A percentile compares a stretch with the other conserved stretches of the same genome.
Evolutionary conservation across 192 early-diverging fungal species (phyloP).

Genomic region (Podila horticola): DNA sequence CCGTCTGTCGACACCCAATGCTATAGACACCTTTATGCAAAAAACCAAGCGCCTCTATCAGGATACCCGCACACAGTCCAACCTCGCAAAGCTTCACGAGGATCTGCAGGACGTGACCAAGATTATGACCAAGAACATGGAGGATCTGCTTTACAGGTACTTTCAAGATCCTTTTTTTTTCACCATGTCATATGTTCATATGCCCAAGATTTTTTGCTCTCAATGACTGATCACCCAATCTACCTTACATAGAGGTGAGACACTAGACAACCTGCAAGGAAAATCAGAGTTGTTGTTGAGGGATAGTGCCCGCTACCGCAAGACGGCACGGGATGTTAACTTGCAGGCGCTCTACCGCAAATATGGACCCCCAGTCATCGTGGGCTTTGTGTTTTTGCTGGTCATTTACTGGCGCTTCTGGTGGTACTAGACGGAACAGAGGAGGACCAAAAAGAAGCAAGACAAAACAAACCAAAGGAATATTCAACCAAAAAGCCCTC

Average conservation of each 20-base stretch:
- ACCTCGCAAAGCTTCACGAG: slow-evolving; percentile 93
- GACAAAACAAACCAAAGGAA: neutral
- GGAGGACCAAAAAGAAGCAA: neutral
- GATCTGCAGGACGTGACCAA: slow-evolving; percentile 96
- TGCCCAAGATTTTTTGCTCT: neutral
- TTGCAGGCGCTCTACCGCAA: slow-evolving; percentile 93
- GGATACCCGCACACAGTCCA: slow-evolving; percentile 92
- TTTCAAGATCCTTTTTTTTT: slow-evolving; percentile 64
- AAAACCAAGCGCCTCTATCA: slow-evolving; percentile 97
- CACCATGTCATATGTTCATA: neutral
- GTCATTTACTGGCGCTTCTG: slow-evolving; percentile 77
- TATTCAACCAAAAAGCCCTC: neutral
- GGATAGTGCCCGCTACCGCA: slow-evolving; percentile 82
- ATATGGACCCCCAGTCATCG: slow-evolving; percentile 88
- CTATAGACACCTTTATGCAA: slow-evolving; percentile 95
- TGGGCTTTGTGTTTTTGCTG: slow-evolving; percentile 81
- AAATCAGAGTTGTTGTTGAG: slow-evolving; percentile 63
- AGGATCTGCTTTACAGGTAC: slow-evolving; percentile 89
- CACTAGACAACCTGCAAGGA: slow-evolving; percentile 71
- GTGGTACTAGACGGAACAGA: slow-evolving; percentile 53
- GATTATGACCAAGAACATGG: slow-evolving; percentile 99
- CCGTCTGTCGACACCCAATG: neutral
- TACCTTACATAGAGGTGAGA: slow-evolving; percentile 49
- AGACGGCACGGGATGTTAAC: slow-evolving; percentile 88
- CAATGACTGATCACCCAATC: too few species aligned